These are phyloP conservation scores for Dothistroma pini DNA, from an alignment of 2,329 filamentous ascomycete species.

Conservation along the genomic window DNA sequence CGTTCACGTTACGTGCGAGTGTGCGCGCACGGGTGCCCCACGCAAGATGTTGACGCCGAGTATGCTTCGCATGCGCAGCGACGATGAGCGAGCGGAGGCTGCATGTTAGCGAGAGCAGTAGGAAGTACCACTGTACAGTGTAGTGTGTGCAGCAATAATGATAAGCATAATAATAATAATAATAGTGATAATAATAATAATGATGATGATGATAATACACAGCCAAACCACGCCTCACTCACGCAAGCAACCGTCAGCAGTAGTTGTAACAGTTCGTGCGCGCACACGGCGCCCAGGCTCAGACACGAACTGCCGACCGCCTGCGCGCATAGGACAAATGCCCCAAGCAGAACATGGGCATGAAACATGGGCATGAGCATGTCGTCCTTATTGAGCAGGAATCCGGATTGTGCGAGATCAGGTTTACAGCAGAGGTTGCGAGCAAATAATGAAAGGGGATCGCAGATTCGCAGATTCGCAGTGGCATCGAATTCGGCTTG, in stretches of 20 bases:
- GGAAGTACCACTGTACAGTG: too few relatives aligned
- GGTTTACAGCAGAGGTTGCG: too few relatives aligned
- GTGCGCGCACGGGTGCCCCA: neutral
- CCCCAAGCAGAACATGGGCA: too few relatives aligned
- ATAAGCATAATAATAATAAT: too few relatives aligned
- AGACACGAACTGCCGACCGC: neutral
- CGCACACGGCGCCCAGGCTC: slow-evolving; percentile 10
- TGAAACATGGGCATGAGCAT: too few relatives aligned
- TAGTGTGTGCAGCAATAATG: neutral
- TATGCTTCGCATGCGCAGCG: neutral
- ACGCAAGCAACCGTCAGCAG: slow-evolving; percentile 12
- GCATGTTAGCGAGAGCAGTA: too few relatives aligned
- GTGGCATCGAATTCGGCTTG: too few relatives aligned
- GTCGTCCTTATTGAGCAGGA: too few relatives aligned
- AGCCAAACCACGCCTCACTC: slow-evolving; percentile 7
- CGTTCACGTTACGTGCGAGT: neutral
- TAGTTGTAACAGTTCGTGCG: too few relatives aligned
- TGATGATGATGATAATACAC: neutral
- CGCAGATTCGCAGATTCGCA: too few relatives aligned
- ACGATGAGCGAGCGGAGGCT: neutral
- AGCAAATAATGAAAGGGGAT: too few relatives aligned
- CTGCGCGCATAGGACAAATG: neutral
- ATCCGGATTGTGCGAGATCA: too few relatives aligned
- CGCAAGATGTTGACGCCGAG: neutral
- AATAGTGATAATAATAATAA: neutral